A percentile compares a stretch with the other conserved stretches of the same genome.
Evolutionary conservation across 1,284 basidiomycete genomes (phyloP).

Genomic region (Ganoderma boninense): DNA sequence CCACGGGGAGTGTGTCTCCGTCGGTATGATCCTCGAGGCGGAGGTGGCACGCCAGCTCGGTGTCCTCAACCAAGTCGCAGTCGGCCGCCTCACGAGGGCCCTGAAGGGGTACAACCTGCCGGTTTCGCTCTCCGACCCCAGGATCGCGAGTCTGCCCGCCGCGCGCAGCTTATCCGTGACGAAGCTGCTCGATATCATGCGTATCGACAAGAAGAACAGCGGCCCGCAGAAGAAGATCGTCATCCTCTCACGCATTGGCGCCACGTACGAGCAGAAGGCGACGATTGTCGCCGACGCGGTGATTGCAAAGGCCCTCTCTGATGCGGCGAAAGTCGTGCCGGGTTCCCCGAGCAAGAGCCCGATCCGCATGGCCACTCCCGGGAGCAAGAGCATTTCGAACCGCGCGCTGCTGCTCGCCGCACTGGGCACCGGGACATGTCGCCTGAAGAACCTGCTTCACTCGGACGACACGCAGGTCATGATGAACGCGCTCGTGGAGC

Average conservation of each 20-base stretch:
- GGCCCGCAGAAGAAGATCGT: slow-evolving; percentile 94
- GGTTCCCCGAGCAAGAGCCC: slow-evolving; percentile 72
- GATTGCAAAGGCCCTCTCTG: slow-evolving; percentile 83
- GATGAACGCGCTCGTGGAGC: slow-evolving; percentile 92
- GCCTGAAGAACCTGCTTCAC: slow-evolving; percentile 91
- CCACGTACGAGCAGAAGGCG: slow-evolving; percentile 92
- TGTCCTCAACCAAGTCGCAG: slow-evolving; percentile 86
- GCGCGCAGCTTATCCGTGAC: slow-evolving; percentile 81
- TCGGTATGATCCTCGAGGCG: slow-evolving; percentile 95
- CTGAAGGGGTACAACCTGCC: slow-evolving; percentile 91
- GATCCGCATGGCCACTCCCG: slow-evolving; percentile 91
- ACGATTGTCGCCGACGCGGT: slow-evolving; percentile 84
- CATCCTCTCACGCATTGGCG: slow-evolving; percentile 89
- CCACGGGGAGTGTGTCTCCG: slow-evolving; percentile 92
- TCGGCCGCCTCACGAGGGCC: slow-evolving; percentile 86
- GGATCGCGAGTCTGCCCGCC: slow-evolving; percentile 76
- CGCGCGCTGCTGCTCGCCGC: slow-evolving; percentile 95
- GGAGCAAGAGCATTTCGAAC: slow-evolving; percentile 98
- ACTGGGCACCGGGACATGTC: slow-evolving; percentile 88
- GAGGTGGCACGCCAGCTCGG: slow-evolving; percentile 91
- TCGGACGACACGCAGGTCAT: slow-evolving; percentile 99
- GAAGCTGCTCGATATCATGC: slow-evolving; percentile 90
- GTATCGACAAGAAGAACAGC: slow-evolving; percentile 98
- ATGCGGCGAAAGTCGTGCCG: slow-evolving; percentile 79
- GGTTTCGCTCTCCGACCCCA: slow-evolving; percentile 79